phyloP scores from a whole-genome alignment of 768 basidiomycete species.

The Paxillus involutus region DNA sequence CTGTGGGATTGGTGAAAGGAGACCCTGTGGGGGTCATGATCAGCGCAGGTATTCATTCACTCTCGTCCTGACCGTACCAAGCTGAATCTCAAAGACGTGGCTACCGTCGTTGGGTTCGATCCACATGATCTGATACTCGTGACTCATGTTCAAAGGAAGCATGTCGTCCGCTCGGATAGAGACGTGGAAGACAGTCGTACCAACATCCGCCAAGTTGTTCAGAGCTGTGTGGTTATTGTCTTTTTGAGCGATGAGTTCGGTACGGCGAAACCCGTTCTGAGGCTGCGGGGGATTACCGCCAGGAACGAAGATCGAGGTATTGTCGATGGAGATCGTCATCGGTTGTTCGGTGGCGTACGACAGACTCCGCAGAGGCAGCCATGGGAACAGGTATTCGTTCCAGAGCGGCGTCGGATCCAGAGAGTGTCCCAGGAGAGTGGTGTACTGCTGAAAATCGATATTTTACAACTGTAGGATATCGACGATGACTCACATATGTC shows the following conservation, averaged over 20 bases:
- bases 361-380: slow-evolving; percentile 18
- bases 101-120: slow-evolving; percentile 61
- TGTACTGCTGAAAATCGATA: slow-evolving; percentile 37
- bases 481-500: slow-evolving; percentile 37
- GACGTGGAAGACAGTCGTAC: slow-evolving; percentile 50
- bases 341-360: slow-evolving; percentile 45
- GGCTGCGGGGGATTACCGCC: slow-evolving; percentile 43
- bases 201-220: slow-evolving; percentile 40
- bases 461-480: neutral
- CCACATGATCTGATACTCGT: slow-evolving; percentile 65
- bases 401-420: neutral
- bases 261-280: slow-evolving; percentile 58
- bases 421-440: slow-evolving; percentile 38
- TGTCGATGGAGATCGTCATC: slow-evolving; percentile 54
- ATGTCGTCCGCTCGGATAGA: slow-evolving; percentile 41
- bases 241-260: slow-evolving; percentile 55
- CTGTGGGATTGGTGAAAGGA: slow-evolving; percentile 55
- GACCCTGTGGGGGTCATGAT: slow-evolving; percentile 38
- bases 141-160: slow-evolving; percentile 49
- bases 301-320: slow-evolving; percentile 55
- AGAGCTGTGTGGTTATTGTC: slow-evolving; percentile 38
- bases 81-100: slow-evolving; percentile 59
- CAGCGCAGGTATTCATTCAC: neutral
- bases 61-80: slow-evolving; percentile 37
- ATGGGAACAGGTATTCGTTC: slow-evolving; percentile 7